Conservation (phyloP, 73 alveolate species). For the Loxodes magnus region DNA sequence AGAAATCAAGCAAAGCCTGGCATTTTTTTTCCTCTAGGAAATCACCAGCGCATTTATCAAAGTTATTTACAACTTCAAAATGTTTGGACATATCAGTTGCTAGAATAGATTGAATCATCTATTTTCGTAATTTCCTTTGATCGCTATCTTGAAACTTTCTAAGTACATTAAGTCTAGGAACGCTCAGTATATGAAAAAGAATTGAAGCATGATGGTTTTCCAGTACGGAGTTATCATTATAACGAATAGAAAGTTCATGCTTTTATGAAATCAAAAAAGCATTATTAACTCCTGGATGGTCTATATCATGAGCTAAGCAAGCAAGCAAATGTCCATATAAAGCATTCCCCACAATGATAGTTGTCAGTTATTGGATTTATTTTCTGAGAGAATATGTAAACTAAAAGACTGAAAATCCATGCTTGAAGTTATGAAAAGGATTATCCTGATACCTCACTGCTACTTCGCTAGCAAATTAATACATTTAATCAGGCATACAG, state of each 20-base stretch:
- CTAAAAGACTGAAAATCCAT: neutral
- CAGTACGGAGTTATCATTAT: constrained; percentile 68
- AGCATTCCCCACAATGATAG: constrained; percentile 6
- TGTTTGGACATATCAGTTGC: constrained; percentile 9
- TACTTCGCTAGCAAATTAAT: neutral
- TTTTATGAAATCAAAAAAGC: constrained; percentile 53
- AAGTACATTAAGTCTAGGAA: constrained; percentile 52
- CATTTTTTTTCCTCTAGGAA: neutral
- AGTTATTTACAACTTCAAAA: neutral
- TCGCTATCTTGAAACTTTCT: neutral
- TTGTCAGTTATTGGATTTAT: neutral
- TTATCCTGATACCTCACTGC: neutral
- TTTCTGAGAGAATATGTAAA: neutral
- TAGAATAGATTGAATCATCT: constrained; percentile 1
- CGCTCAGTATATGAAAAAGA: constrained; percentile 54
- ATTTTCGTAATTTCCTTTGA: neutral
- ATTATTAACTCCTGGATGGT: constrained; percentile 85
- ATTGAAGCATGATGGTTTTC: constrained; percentile 81
- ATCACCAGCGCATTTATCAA: neutral
- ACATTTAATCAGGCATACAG: too few relatives aligned
- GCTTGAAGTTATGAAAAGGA: constrained; percentile 7
- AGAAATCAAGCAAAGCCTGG: neutral
- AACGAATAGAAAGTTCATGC: constrained; percentile 65
- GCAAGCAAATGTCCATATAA: constrained; percentile 36
- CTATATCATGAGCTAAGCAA: constrained; percentile 65